phyloP scores from a whole-genome alignment of 2,329 filamentous ascomycete genomes.

The Penicillium frequentans region DNA sequence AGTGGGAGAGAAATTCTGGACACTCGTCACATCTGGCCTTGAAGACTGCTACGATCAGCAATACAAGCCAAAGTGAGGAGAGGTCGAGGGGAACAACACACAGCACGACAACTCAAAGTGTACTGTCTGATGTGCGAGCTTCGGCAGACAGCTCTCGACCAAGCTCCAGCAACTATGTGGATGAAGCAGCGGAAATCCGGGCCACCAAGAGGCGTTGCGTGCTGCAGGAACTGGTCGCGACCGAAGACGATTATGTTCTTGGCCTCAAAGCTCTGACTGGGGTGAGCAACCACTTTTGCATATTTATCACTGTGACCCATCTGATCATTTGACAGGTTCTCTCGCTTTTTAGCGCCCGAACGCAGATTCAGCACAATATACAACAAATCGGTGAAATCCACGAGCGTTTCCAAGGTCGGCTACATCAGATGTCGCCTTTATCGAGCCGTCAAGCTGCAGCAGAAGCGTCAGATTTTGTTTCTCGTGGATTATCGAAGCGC shows the following conservation, averaged over 20 bases:
- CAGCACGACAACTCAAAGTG: constrained; percentile 54
- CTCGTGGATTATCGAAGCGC: constrained; percentile 43
- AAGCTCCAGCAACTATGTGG: constrained; percentile 51
- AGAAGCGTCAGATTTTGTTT: constrained; percentile 21
- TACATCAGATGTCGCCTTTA: constrained; percentile 70
- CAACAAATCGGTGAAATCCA: constrained; percentile 80
- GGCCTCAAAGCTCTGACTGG: constrained; percentile 85
- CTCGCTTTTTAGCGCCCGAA: constrained; percentile 69
- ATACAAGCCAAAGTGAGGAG: constrained; percentile 69
- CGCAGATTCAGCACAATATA: constrained; percentile 76
- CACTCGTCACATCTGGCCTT: constrained; percentile 80
- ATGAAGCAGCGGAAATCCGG: constrained; percentile 69
- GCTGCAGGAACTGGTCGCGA: constrained; percentile 79
- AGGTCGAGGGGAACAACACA: constrained; percentile 60
- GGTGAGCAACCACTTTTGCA: constrained; percentile 50
- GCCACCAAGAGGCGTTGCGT: constrained; percentile 75
- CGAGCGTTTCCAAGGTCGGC: constrained; percentile 72
- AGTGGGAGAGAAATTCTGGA: constrained; percentile 67
- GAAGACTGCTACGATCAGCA: constrained; percentile 76
- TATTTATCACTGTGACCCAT: neutral
- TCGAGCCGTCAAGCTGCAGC: constrained; percentile 40
- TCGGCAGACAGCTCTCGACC: constrained; percentile 59
- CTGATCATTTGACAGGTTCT: constrained; percentile 59
- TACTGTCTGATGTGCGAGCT: constrained; percentile 65
- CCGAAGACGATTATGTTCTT: constrained; percentile 84